Base-by-base conservation (phyloP, 305 asterid species). In the Fraxinus velutina region DNA sequence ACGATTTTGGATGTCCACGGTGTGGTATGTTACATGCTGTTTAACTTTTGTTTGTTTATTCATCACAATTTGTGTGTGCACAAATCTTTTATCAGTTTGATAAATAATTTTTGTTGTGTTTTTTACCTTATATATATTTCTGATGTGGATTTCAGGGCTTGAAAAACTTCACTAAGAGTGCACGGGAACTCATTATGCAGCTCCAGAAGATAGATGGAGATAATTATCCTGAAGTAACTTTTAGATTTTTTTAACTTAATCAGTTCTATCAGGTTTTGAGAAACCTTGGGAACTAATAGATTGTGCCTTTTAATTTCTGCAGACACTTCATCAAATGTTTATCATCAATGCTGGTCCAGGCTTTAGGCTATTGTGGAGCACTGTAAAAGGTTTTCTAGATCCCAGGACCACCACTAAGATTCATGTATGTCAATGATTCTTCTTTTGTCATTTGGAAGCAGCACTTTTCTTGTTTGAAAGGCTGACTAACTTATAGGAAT, bases 271-370 rank as follows among this genome's bases (percentile, higher is more conserved):
- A 85, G 79, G 72, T 83, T 83, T 75, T 76, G 77, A 50, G 8
- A 47, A 27, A 47, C 78, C 24, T 78, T 74, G 42, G 42, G 22
- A 70, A 32, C 75, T 70, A 30, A 70, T 3, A 73, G 79, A 15
- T 78, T 81, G 2, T 66, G 39, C 82, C 72, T 55, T 84, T 89
- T 79, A 78, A 84, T 81, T 88, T 10, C 57, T 79, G 91, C 93
- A 96, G 98, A 94, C 98, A 29, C 97, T 96, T 85, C 91, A 96
- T 88, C 98, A 93, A 87, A 96, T 96, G 99, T 96, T 93, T 85
- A 96, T 96, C 85, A 92, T 96, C 86, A 96, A 93, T 84, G 99
- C 98, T 78, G 98, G 98, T 80, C 92, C 93, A 15, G 98, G 97
- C 30, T 96, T 96, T 87, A 89, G 95, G 91, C 89, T 96, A 71